Percentiles rank a stretch among this genome's conserved stretches.
Evolutionary conservation across 805 yeast genomes (phyloP).

Genomic region (Clavispora phyllophila): DNA sequence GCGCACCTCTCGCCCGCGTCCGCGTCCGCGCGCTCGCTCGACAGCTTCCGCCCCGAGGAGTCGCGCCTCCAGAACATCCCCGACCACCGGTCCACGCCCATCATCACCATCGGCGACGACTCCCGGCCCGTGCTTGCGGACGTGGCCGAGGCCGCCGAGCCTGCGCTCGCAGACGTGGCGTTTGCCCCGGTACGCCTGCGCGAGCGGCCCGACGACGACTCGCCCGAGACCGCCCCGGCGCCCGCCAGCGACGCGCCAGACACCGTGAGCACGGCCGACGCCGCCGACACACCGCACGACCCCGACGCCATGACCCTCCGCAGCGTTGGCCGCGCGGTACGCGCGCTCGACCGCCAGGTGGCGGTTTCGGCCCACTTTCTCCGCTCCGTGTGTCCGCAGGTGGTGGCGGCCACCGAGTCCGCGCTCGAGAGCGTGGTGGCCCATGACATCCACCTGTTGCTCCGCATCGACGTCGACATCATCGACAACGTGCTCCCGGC

Average conservation of each 20-base stretch:
- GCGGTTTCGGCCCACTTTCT: neutral
- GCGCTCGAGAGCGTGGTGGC: slow-evolving; percentile 4
- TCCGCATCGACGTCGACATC: slow-evolving; percentile 17
- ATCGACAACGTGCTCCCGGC: slow-evolving; percentile 31
- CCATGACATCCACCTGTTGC: slow-evolving; percentile 3
- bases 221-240: no score
- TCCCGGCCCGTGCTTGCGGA: neutral
- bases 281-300: neutral
- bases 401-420: slow-evolving; percentile 2
- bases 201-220: neutral
- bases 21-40: neutral
- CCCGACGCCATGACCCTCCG: neutral
- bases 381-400: neutral
- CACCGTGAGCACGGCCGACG: neutral
- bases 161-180: neutral
- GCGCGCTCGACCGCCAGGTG: neutral
- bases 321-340: neutral
- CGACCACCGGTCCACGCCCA: neutral
- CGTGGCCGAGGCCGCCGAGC: neutral
- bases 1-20: no score
- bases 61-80: neutral
- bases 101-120: neutral
- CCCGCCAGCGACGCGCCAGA: no score
- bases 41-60: slow-evolving; percentile 4
- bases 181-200: neutral